These are phyloP conservation scores for Neospermospora avenae DNA, from an alignment of 2,329 filamentous ascomycete genomes.

Conservation along the genomic window DNA sequence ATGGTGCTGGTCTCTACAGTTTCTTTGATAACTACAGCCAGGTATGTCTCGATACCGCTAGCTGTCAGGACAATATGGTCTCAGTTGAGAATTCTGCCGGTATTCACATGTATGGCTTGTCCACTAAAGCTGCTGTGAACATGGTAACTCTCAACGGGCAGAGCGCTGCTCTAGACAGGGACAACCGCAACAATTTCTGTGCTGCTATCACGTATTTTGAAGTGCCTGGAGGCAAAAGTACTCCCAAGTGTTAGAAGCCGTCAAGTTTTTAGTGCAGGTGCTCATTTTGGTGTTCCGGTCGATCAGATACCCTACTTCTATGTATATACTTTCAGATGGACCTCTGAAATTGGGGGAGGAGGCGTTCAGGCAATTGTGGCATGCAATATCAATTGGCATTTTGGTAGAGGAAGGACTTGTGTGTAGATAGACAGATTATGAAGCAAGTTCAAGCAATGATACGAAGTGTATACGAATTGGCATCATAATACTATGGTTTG, in stretches of 20 bases:
- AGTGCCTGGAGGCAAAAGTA: slow-evolving; percentile 1
- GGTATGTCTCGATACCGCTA: slow-evolving; percentile 61
- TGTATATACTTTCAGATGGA: slow-evolving; percentile 24
- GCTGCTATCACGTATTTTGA: slow-evolving; percentile 55
- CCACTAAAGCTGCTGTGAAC: slow-evolving; percentile 71
- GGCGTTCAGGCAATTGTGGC: slow-evolving; percentile 8
- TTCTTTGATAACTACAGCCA: slow-evolving; percentile 83
- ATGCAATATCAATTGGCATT: slow-evolving; percentile 1
- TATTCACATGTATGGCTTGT: slow-evolving; percentile 65
- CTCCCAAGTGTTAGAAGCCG: slow-evolving; percentile 1
- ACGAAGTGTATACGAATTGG: not conserved
- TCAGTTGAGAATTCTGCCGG: slow-evolving; percentile 60
- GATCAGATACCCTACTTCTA: slow-evolving; percentile 23
- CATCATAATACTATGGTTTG: not conserved
- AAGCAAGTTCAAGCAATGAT: slow-evolving; percentile 2
- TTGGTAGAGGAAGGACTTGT: not conserved
- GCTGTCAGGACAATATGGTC: slow-evolving; percentile 77
- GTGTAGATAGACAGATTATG: not conserved
- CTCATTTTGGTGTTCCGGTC: not conserved
- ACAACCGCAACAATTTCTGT: slow-evolving; percentile 66
- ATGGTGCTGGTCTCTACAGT: slow-evolving; percentile 72
- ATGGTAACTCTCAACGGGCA: slow-evolving; percentile 65
- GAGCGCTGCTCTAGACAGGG: slow-evolving; percentile 50
- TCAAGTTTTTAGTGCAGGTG: not conserved
- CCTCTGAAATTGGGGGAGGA: slow-evolving; percentile 3